Evolutionary conservation across 257 asterid genomes (phyloP).

Genomic region (Solanum ossicruentum): DNA sequence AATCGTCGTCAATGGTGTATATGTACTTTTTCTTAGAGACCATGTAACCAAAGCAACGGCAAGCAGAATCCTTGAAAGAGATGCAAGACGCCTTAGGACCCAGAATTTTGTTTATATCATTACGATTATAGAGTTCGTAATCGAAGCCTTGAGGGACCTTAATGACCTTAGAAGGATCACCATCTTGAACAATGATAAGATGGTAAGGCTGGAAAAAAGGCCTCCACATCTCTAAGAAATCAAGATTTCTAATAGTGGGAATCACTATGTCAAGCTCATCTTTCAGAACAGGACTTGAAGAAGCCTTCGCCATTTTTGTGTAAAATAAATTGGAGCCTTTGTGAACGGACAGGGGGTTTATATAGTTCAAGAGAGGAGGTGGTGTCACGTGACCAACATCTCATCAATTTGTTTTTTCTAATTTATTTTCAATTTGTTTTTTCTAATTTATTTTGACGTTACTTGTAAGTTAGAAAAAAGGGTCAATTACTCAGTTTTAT

Average conservation of each 20-base stretch:
- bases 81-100: slow-evolving; percentile 72
- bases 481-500: background rate
- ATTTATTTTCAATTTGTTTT: background rate
- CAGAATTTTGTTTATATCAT: slow-evolving; percentile 50
- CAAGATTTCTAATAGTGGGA: slow-evolving; percentile 65
- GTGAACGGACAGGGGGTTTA: background rate
- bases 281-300: slow-evolving; percentile 31
- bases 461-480: background rate
- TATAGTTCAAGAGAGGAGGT: background rate
- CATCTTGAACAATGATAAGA: slow-evolving; percentile 64
- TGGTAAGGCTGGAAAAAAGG: slow-evolving; percentile 62
- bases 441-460: too few relatives aligned
- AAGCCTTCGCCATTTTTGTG: slow-evolving; percentile 16
- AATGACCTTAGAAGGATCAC: slow-evolving; percentile 52
- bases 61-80: slow-evolving; percentile 73
- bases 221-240: slow-evolving; percentile 71
- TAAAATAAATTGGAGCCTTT: background rate
- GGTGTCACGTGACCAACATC: background rate
- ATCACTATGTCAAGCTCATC: slow-evolving; percentile 67
- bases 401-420: background rate
- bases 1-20: slow-evolving; percentile 71
- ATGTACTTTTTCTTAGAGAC: slow-evolving; percentile 67
- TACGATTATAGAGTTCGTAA: slow-evolving; percentile 56
- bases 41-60: slow-evolving; percentile 75
- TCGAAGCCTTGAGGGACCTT: slow-evolving; percentile 63